Evolutionary conservation across 75 land plant genomes (phyloP).

Genomic region (Pseudotsuga menziesii): DNA sequence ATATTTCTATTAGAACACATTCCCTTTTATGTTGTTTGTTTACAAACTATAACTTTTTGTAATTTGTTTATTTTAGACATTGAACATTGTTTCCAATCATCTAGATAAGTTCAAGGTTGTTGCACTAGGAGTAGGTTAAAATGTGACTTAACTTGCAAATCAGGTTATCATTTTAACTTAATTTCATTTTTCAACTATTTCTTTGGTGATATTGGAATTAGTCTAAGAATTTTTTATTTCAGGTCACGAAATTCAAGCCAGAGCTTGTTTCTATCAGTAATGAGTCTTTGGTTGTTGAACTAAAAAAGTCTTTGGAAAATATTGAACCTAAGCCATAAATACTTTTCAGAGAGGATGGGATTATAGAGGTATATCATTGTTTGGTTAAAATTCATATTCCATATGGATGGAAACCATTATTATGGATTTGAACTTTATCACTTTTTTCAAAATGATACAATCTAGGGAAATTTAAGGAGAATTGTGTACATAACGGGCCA

Average conservation of each 20-base stretch:
- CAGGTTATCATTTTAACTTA: conserved; percentile 48
- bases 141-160: conserved; percentile 88
- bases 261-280: conserved; percentile 71
- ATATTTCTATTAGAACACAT: not conserved
- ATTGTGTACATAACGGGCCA: not conserved
- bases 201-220: not conserved
- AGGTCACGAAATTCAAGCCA: conserved; percentile 86
- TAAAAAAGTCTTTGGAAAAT: conserved; percentile 87
- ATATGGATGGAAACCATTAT: not conserved
- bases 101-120: conserved; percentile 90
- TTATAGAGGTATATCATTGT: conserved; percentile 57
- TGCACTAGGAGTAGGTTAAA: conserved; percentile 93
- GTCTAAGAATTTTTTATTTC: not conserved
- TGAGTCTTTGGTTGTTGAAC: conserved; percentile 55
- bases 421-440: not conserved
- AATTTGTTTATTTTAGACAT: conserved; percentile 49
- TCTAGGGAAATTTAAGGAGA: not conserved
- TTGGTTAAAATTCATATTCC: not conserved
- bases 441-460: not conserved
- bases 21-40: not conserved
- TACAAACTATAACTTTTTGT: not conserved
- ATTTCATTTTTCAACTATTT: not conserved
- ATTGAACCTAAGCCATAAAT: conserved; percentile 76
- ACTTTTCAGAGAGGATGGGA: conserved; percentile 83
- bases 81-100: conserved; percentile 88